phyloP scores from a whole-genome alignment of 306 rosid genomes.

The Malus orientalis region DNA sequence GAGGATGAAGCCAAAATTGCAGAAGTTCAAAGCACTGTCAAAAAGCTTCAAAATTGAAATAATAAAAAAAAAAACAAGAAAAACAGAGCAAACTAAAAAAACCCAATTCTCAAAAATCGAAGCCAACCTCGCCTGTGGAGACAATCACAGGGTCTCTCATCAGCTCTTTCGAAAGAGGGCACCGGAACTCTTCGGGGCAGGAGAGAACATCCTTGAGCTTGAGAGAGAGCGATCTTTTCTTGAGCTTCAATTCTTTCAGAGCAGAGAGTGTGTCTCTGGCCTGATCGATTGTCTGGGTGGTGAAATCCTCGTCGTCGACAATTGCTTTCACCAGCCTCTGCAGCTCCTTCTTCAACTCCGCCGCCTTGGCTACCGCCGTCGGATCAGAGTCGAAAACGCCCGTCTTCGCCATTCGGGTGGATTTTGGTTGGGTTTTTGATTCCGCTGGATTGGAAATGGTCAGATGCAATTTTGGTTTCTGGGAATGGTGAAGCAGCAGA shows the following conservation, averaged over 20 bases:
- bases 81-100: constrained; percentile 1
- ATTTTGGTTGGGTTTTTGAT: background rate
- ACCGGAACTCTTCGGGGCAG: constrained; percentile 66
- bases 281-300: constrained; percentile 47
- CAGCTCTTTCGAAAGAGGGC: constrained; percentile 79
- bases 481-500: constrained; percentile 32
- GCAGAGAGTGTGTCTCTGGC: constrained; percentile 48
- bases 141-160: constrained; percentile 94
- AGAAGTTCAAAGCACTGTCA: constrained; percentile 7
- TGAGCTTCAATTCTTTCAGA: constrained; percentile 55
- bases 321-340: constrained; percentile 55
- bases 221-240: constrained; percentile 40
- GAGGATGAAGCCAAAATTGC: constrained; percentile 13
- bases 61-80: background rate
- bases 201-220: constrained; percentile 32
- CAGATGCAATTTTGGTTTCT: constrained; percentile 3
- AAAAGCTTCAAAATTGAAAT: background rate
- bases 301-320: constrained; percentile 55
- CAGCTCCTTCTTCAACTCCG: constrained; percentile 74
- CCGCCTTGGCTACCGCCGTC: constrained; percentile 33
- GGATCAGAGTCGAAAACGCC: constrained; percentile 56
- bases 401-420: constrained; percentile 54
- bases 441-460: background rate
- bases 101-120: background rate
- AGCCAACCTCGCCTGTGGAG: constrained; percentile 77